Base-by-base conservation (phyloP, 164 flowering plant species). In the Macadamia integrifolia region DNA sequence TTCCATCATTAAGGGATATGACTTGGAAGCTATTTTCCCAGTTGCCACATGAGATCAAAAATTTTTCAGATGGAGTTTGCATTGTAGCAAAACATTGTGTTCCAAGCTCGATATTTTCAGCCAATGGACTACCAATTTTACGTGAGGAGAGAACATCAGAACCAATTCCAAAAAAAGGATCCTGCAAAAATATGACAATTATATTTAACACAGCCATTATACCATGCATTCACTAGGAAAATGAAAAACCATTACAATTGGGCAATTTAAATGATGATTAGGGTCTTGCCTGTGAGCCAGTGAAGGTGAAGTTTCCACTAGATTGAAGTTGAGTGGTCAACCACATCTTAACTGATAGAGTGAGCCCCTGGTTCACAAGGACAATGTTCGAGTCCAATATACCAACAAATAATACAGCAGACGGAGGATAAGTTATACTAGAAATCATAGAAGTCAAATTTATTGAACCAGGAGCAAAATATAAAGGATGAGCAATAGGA, bases 11-110 rank as follows among this genome's bases (percentile, higher is more conserved):
- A 31, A 91, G 78, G 64, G 97, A 89, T 75, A 87, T 86, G 46
- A 90, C 87, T 75, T 91, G 94, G 66, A 95, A 92, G 67, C 99
- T 95, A 69, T 95, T 95, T 76, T 89, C 99, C 98, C 99, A 95
- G 67, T 86, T 95, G 56, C 97, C 97, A 77, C 94, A 92, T 52
- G 98, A 80, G 43, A 95, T 79, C 64, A 92, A 75, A 79, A 89
- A 95, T 58, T 79, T 92, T 74, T 88, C 99, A 30, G 86, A 71
- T 66, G 92, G 78, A 58, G 89, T 85, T 70, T 84, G 97, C 83
- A 92, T 62, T 71, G 86, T 85, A 43, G 88, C 85, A 74, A 92
- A 95, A 80, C 88, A 88, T 67, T 88, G 96, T 66, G 88, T 76
- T 77, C 99, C 98, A 75, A 88, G 87, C 73, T 87, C 94, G 72